Evolutionary conservation across 2,329 filamentous ascomycete genomes (phyloP), one percentile per base, ranked within the genome.

Genomic region (Microdochium trichocladiopsis): DNA sequence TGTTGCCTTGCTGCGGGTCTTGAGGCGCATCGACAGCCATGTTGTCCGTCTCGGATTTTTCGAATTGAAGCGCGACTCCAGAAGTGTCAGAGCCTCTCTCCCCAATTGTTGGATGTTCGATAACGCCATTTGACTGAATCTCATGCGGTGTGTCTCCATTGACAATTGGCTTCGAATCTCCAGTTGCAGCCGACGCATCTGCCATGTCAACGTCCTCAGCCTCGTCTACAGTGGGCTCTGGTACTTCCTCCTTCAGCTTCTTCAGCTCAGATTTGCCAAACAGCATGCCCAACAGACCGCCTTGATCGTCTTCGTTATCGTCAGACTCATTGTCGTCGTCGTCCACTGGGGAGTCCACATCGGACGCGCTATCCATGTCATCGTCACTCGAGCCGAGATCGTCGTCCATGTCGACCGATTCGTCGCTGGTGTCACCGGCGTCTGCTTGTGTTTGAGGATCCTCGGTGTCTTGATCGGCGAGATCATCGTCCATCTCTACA

Each of bases 331-430:
- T 67, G 23, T 67, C 66, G 3, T 72, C 72, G 5, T 69, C 73
- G 28, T 70, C 72, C 41, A 45, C 18, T 9, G 3, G n/a, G 21
- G 41, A 45, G 6, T 22, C 41, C 12, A 10, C 33, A 16, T 37
- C 33, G 14, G 33, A 37, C 5, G 6, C 41, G 47, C 71, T 75
- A 18, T 75, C 72, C 62, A 73, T 72, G 47, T 63, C 60, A 5
- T 62, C 64, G 25, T 85, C 80, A 25, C 76, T 80, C 2, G 81
- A 82, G 2, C 79, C 81, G 58, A 84, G 68, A 52, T 86, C 82
- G 54, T 86, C 82, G 57, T 86, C 83, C 83, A 87, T 87, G 59
- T 85, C 82, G 22, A 86, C 71, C 2, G 83, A 86, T 62, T 86
- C 83, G 57, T 87, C 83, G 45, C 77, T 80, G 3, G 77, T 82